Evolutionary conservation across 1,284 basidiomycete genomes (phyloP), one percentile per base, ranked within the genome.

Genomic region (Cerioporus squamosus): DNA sequence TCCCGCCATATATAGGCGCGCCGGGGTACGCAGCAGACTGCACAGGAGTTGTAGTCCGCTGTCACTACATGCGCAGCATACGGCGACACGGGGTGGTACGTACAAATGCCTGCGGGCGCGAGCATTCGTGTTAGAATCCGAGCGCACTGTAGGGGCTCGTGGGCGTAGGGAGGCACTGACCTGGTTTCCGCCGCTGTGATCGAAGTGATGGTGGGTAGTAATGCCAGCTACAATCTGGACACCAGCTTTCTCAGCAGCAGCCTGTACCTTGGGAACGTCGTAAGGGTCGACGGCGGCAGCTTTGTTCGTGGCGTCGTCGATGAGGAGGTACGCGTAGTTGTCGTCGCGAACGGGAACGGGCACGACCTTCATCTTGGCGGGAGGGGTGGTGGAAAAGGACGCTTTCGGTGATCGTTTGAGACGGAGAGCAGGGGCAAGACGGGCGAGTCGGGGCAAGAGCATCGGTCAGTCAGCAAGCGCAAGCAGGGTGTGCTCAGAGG

Each of bases 311-410:
- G 76, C 69, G 47, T 90, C 85, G 74, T 95, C 94, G 60, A 94
- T 77, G 73, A 96, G 76, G 39, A 96, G 82, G 73, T 96, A 97
- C 52, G 93, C 92, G 74, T 95, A 95, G 74, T 97, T 96, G 73
- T 95, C 92, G 26, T 85, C 79, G 60, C 90, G 83, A 48, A 94
- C 90, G 42, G 87, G 90, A 5, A 94, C 83, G 1, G 92, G 86
- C 18, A 92, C 74, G 70, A 94, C 80, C 69, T 85, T 84, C 91
- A 94, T 93, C 40, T 62, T 77, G 53, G 33, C 29, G 29, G 53
- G 17, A 18, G 65, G 33, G 45, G 71, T 62, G 46, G 67, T 60
- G 22, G 73, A 63, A 55, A 77, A 72, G 18, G 59, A 43, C 2
- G 54, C 54, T 33, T 29, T 44, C 56, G 59, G 14, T 36, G 40